These are phyloP conservation scores for Chlamydomonas sp. DNA, from an alignment of 139 green algal genomes.

Conservation along the genomic window DNA sequence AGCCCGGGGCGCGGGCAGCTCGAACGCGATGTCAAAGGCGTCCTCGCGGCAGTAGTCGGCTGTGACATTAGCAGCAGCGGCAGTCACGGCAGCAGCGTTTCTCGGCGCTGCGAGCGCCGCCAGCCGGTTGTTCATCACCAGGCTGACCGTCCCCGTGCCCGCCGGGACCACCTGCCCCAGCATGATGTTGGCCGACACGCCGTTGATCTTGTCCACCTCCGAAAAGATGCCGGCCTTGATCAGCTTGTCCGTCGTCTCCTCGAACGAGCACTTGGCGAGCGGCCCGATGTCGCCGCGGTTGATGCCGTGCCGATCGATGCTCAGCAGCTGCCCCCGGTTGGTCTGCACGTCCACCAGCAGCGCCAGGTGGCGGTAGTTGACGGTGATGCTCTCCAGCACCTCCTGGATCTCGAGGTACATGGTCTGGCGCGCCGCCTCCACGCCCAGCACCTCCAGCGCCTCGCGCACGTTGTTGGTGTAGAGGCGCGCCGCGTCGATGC, in stretches of 20 bases:
- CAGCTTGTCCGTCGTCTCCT: conserved; percentile 85
- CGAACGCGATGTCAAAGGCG: too few species aligned
- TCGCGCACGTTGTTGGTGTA: conserved; percentile 74
- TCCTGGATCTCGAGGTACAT: conserved; percentile 31
- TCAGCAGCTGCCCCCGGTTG: conserved; percentile 64
- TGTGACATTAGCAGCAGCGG: too few species aligned
- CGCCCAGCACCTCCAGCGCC: conserved; percentile 73
- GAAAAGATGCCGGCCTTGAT: conserved; percentile 67
- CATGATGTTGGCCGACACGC: conserved; percentile 85
- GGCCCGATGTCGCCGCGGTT: conserved; percentile 72
- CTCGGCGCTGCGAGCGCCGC: too few species aligned
- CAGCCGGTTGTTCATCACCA: too few species aligned
- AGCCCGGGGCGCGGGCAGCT: too few species aligned
- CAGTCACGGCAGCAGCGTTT: too few species aligned
- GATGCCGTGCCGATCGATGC: conserved; percentile 87
- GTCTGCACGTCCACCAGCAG: conserved; percentile 30
- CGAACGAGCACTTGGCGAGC: conserved; percentile 82
- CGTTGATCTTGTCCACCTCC: conserved; percentile 68
- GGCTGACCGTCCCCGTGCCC: too few species aligned
- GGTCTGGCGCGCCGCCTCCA: conserved; percentile 72
- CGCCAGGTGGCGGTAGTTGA: conserved; percentile 27
- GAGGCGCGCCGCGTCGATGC: conserved; percentile 67
- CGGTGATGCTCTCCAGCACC: neutral
- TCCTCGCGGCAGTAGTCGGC: too few species aligned
- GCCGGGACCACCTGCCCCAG: conserved; percentile 68